Evolutionary conservation across 306 rosid species (phyloP).

Genomic region (Cicer bijugum): DNA sequence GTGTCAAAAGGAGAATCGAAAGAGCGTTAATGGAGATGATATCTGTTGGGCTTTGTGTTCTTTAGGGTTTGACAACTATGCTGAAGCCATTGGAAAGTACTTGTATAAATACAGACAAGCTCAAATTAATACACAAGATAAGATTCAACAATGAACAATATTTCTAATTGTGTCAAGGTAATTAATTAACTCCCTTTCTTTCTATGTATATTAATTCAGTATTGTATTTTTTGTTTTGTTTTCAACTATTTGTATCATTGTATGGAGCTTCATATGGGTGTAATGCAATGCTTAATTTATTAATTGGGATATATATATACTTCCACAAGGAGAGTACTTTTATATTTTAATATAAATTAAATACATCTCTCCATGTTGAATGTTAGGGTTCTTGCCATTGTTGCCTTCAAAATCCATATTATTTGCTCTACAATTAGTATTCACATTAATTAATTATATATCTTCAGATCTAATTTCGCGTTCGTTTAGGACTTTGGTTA

Average conservation of each 20-base stretch:
- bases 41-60: constrained; percentile 83
- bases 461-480: too few species aligned
- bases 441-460: too few species aligned
- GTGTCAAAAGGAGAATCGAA: constrained; percentile 91
- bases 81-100: constrained; percentile 61
- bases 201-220: too few species aligned
- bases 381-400: too few species aligned
- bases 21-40: constrained; percentile 86
- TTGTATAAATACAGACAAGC: constrained; percentile 62
- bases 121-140: constrained; percentile 43
- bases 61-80: constrained; percentile 81
- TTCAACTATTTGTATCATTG: background rate
- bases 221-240: background rate
- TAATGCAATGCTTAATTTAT: background rate
- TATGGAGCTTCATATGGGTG: background rate
- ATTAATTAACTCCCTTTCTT: background rate
- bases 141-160: constrained; percentile 25
- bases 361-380: too few species aligned
- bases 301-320: too few species aligned
- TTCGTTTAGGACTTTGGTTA: too few species aligned
- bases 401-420: too few species aligned
- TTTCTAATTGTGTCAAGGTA: background rate
- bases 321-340: too few species aligned
- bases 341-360: too few species aligned
- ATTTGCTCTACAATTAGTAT: too few species aligned